Evolutionary conservation across 2,329 filamentous ascomycete genomes (phyloP).

Genomic region (Botrytis tulipae): DNA sequence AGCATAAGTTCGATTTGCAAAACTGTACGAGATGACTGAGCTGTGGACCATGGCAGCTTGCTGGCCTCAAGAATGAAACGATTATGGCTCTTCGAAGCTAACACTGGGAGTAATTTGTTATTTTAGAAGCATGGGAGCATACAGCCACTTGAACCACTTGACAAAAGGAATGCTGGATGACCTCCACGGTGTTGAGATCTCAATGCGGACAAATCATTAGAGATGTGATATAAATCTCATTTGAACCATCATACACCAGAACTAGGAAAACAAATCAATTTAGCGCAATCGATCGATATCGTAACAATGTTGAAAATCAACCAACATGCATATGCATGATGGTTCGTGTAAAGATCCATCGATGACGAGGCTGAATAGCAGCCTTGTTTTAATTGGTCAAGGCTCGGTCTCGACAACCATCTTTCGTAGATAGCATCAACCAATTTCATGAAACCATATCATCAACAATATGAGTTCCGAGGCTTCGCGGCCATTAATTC

Average conservation of each 20-base stretch:
- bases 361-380: not conserved
- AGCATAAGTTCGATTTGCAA: not conserved
- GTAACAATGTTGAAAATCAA: not conserved
- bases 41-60: not conserved
- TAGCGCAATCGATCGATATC: not conserved
- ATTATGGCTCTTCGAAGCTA: not conserved
- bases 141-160: not conserved
- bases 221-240: not conserved
- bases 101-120: not conserved
- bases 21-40: not conserved
- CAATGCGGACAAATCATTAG: not conserved
- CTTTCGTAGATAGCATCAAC: not conserved
- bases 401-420: not conserved
- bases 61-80: not conserved
- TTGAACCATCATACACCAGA: not conserved
- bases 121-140: not conserved
- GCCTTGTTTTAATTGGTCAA: slow-evolving; percentile 10
- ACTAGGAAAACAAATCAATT: not conserved
- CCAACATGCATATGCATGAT: not conserved
- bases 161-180: not conserved
- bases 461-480: slow-evolving; percentile 36
- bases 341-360: not conserved
- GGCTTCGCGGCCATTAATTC: slow-evolving; percentile 47
- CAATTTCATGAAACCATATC: slow-evolving; percentile 7
- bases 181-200: not conserved